These are phyloP conservation scores for Diutina neorugosa DNA, from an alignment of 1,139 yeast species.

Conservation along the genomic window DNA sequence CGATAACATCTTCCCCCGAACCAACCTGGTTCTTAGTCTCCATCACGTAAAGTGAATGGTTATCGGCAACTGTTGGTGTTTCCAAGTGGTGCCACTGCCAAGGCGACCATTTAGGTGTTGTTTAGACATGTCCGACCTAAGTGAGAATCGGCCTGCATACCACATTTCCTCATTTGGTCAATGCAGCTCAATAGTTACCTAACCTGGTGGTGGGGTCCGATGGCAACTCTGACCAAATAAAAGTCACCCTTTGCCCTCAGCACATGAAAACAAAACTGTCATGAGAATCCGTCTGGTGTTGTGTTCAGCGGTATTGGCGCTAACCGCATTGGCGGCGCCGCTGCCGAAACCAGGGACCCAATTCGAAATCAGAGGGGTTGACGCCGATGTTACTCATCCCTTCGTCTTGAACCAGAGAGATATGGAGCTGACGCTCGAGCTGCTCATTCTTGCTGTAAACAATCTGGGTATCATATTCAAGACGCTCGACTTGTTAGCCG, in stretches of 20 bases:
- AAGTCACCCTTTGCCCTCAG: background rate
- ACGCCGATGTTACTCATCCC: background rate
- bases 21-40: too few relatives aligned
- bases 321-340: background rate
- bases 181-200: background rate
- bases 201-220: background rate
- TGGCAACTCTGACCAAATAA: background rate
- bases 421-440: slow-evolving; percentile 12
- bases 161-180: background rate
- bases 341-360: background rate
- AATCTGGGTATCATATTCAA: slow-evolving; percentile 25
- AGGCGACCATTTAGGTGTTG: background rate
- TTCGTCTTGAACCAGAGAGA: slow-evolving; percentile 10
- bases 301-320: background rate
- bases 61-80: too few relatives aligned
- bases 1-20: background rate
- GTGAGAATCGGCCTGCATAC: background rate
- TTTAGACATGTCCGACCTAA: background rate
- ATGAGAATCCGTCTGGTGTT: background rate
- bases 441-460: slow-evolving; percentile 19
- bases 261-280: background rate
- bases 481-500: slow-evolving; percentile 25
- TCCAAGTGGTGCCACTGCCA: background rate
- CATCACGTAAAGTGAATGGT: too few relatives aligned
- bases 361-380: background rate